Evolutionary conservation across 805 yeast genomes (phyloP).

Genomic region (Jamesozyma hellenica): DNA sequence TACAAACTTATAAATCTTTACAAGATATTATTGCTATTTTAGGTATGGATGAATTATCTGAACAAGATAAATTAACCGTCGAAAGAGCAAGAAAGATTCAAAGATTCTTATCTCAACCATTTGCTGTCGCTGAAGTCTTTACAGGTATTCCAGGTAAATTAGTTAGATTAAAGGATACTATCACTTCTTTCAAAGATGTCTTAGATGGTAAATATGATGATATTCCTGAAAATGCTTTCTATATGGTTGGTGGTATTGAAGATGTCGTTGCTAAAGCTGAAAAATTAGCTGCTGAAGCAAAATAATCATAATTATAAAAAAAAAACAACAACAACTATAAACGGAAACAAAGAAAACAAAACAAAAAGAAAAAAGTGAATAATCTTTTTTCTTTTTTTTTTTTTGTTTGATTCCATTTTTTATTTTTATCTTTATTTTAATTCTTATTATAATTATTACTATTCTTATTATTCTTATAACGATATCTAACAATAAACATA

Average conservation of each 20-base stretch:
- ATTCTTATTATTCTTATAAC: conserved; percentile 2
- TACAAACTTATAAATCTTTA: conserved; percentile 98
- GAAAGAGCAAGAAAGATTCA: conserved; percentile 99
- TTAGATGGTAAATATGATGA: conserved; percentile 97
- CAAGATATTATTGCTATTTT: conserved; percentile 99
- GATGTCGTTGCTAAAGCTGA: conserved; percentile 98
- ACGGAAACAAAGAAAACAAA: neutral
- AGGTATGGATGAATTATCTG: conserved; percentile 99
- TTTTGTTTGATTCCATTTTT: too few species aligned
- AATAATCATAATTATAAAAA: conserved; percentile 34
- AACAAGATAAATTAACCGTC: conserved; percentile 95
- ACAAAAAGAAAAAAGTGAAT: neutral
- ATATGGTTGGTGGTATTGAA: conserved; percentile 99
- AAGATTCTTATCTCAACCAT: conserved; percentile 99
- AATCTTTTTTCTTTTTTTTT: neutral
- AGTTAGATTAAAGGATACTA: conserved; percentile 93
- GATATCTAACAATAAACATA: neutral
- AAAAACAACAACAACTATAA: neutral
- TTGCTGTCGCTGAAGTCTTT: conserved; percentile 99
- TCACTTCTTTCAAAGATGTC: conserved; percentile 90
- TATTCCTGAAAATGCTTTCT: conserved; percentile 98
- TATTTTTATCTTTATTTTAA: neutral
- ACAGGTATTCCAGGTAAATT: conserved; percentile 98
- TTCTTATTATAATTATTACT: neutral
- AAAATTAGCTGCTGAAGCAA: conserved; percentile 91